A percentile compares a stretch with the other conserved stretches of the same genome.
Conservation (phyloP, 2,329 filamentous ascomycete genomes). For the Botrytis deweyae region DNA sequence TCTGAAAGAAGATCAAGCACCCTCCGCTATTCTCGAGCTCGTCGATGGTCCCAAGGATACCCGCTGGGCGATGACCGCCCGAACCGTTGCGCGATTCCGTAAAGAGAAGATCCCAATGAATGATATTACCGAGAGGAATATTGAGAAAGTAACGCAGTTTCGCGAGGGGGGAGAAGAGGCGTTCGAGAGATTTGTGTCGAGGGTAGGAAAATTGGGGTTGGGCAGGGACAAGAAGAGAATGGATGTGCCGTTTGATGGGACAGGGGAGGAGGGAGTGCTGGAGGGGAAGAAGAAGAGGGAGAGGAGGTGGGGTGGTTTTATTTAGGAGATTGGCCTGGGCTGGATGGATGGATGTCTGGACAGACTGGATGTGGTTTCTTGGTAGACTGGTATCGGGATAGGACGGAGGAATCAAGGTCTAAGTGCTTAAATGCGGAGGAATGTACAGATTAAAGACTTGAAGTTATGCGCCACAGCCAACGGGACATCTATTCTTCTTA, state of each 20-base stretch:
- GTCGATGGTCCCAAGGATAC: constrained; percentile 94
- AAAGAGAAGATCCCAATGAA: constrained; percentile 58
- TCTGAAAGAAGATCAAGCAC: constrained; percentile 80
- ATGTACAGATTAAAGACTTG: constrained; percentile 74
- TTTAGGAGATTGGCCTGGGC: not conserved
- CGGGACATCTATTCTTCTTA: constrained; percentile 78
- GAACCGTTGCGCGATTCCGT: constrained; percentile 68
- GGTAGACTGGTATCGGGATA: not conserved
- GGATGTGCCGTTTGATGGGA: constrained; percentile 29
- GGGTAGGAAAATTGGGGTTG: constrained; percentile 42
- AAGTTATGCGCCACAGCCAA: constrained; percentile 85
- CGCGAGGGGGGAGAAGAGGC: constrained; percentile 64
- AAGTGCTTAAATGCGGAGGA: not conserved
- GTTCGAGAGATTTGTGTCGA: constrained; percentile 64
- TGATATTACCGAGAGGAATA: constrained; percentile 73
- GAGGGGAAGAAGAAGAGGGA: constrained; percentile 16
- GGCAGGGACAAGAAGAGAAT: constrained; percentile 36
- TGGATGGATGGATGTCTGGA: constrained; percentile 10
- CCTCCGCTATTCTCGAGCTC: constrained; percentile 87
- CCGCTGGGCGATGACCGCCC: constrained; percentile 90
- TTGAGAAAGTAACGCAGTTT: constrained; percentile 79
- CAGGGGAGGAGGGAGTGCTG: constrained; percentile 13
- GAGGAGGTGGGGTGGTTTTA: constrained; percentile 22
- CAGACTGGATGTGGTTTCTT: not conserved
- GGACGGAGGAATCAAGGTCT: constrained; percentile 24